A percentile compares a stretch with the other conserved stretches of the same genome.
These are phyloP conservation scores for Hydnomerulius pinastri DNA, from an alignment of 768 basidiomycete genomes.

Conservation along the genomic window DNA sequence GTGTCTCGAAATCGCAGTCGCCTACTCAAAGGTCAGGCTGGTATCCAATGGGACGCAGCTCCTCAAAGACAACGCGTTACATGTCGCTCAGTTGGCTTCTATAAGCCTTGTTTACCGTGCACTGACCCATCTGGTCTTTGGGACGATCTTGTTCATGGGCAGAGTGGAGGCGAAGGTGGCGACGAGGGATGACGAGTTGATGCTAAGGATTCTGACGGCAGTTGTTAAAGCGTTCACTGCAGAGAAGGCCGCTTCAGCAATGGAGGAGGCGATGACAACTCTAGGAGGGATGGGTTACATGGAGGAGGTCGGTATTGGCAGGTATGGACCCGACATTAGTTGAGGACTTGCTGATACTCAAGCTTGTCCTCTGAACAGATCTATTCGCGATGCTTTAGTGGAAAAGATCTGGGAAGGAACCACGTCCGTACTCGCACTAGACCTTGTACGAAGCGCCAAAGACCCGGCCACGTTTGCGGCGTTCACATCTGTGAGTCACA, in stretches of 20 bases:
- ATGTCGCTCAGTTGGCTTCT: slow-evolving; percentile 64
- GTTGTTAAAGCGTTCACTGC: slow-evolving; percentile 71
- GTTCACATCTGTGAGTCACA: slow-evolving; percentile 50
- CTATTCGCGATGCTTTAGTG: slow-evolving; percentile 68
- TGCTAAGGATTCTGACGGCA: slow-evolving; percentile 68
- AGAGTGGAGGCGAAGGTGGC: slow-evolving; percentile 59
- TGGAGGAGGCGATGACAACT: slow-evolving; percentile 75
- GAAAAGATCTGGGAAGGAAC: slow-evolving; percentile 89
- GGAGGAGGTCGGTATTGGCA: slow-evolving; percentile 76
- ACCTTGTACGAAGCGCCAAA: slow-evolving; percentile 57
- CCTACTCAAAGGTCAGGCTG: slow-evolving; percentile 60
- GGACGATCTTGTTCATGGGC: slow-evolving; percentile 58
- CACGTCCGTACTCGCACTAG: slow-evolving; percentile 64
- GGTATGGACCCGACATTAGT: slow-evolving; percentile 32
- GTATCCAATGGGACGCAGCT: slow-evolving; percentile 53
- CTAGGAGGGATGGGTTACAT: slow-evolving; percentile 83
- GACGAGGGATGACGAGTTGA: slow-evolving; percentile 46
- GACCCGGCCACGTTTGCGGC: slow-evolving; percentile 45
- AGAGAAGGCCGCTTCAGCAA: slow-evolving; percentile 59
- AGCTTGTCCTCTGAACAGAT: slow-evolving; percentile 24
- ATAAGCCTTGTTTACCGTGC: slow-evolving; percentile 67
- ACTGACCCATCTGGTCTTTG: slow-evolving; percentile 63
- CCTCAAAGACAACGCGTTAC: slow-evolving; percentile 56
- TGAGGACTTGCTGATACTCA: neutral
- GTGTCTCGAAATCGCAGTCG: slow-evolving; percentile 63